These are phyloP conservation scores for Sinapis alba DNA, from an alignment of 441 rosid species.

Conservation along the genomic window DNA sequence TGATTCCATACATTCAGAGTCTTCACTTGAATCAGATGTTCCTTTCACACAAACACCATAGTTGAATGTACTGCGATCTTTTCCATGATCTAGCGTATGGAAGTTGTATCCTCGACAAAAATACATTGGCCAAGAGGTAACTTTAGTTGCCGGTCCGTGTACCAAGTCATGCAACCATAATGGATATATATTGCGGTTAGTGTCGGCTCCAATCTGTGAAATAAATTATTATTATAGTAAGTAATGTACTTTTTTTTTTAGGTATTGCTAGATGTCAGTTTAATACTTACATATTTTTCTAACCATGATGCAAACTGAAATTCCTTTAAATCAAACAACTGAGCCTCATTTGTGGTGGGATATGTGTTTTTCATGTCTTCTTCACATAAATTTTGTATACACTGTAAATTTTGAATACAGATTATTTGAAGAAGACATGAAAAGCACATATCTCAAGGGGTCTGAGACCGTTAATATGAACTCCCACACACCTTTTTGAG, in stretches of 20 bases:
- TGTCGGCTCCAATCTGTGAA: too few relatives aligned
- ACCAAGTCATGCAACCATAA: background rate
- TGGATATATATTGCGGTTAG: too few relatives aligned
- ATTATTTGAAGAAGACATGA: too few relatives aligned
- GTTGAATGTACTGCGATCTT: background rate
- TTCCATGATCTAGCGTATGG: background rate
- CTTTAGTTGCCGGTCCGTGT: background rate
- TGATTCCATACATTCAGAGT: too few relatives aligned
- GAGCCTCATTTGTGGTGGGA: background rate
- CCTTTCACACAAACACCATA: too few relatives aligned
- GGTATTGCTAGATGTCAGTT: background rate
- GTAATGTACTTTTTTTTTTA: too few relatives aligned
- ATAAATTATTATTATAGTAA: too few relatives aligned
- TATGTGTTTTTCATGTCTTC: background rate
- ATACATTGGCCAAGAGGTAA: conserved; percentile 7
- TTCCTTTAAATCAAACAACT: background rate
- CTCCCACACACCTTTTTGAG: too few relatives aligned
- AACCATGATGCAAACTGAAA: background rate
- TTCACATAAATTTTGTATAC: background rate
- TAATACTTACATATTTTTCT: background rate
- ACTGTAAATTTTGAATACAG: too few relatives aligned
- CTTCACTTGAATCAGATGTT: too few relatives aligned
- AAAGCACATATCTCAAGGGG: too few relatives aligned
- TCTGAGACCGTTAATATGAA: too few relatives aligned
- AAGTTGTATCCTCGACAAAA: background rate